Evolutionary conservation across 2,329 filamentous ascomycete genomes (phyloP).

Genomic region (Helotiales sp.): DNA sequence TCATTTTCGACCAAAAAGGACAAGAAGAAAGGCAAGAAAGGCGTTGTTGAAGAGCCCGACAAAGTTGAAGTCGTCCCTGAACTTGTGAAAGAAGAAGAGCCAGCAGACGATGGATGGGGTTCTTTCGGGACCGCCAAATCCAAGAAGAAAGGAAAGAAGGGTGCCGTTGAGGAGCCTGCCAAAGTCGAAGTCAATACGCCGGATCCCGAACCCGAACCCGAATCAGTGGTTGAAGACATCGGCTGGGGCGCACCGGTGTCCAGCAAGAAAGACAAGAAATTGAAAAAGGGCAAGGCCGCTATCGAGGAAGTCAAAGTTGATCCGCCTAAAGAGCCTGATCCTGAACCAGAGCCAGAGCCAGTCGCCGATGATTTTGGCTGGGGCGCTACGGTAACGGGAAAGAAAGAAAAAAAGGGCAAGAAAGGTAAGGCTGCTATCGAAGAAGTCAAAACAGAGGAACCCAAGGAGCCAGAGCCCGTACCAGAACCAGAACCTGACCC

Average conservation of each 20-base stretch:
- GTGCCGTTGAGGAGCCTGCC: constrained; percentile 33
- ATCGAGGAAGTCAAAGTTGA: not conserved
- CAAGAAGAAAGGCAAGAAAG: constrained; percentile 49
- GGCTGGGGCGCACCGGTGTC: constrained; percentile 51
- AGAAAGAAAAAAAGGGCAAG: constrained; percentile 53
- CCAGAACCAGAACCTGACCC: constrained; percentile 44
- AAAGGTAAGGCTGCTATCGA: constrained; percentile 37
- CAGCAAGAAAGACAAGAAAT: constrained; percentile 39
- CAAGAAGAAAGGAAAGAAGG: constrained; percentile 40
- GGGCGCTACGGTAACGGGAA: constrained; percentile 26
- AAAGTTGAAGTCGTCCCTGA: constrained; percentile 41
- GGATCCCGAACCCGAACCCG: constrained; percentile 45
- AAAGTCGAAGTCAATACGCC: constrained; percentile 38
- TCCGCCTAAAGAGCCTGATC: constrained; percentile 38
- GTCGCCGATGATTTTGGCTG: constrained; percentile 31
- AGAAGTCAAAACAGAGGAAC: constrained; percentile 39
- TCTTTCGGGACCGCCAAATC: constrained; percentile 39
- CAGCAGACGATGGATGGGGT: constrained; percentile 44
- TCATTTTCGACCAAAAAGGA: constrained; percentile 52
- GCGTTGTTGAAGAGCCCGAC: constrained; percentile 37
- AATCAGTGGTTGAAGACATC: constrained; percentile 39
- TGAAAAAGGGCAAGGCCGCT: constrained; percentile 22
- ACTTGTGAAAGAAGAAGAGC: constrained; percentile 39
- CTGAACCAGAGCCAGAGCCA: constrained; percentile 42
- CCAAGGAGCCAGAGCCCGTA: constrained; percentile 43